phyloP scores from a whole-genome alignment of 495 filamentous ascomycete genomes.

The Melanomma pulvis-pyrius region DNA sequence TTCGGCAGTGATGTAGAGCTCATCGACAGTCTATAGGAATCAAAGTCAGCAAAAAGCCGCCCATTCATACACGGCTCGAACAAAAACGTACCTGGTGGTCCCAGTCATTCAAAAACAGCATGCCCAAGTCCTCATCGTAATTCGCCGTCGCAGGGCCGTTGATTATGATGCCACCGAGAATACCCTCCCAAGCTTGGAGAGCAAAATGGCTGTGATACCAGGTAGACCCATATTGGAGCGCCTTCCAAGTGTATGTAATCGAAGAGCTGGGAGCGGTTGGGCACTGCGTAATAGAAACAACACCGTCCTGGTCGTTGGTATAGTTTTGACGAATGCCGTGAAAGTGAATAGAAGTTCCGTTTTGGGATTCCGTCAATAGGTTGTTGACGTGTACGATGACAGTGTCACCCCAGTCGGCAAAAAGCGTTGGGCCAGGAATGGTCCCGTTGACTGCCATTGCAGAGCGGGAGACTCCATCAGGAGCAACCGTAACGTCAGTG shows the following conservation, averaged over 20 bases:
- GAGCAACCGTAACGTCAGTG: constrained; percentile 51
- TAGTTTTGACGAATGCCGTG: constrained; percentile 55
- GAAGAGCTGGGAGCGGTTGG: constrained; percentile 46
- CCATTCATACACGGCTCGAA: not conserved
- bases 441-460: constrained; percentile 40
- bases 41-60: constrained; percentile 1
- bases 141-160: constrained; percentile 53
- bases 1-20: constrained; percentile 44
- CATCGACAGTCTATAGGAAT: constrained; percentile 41
- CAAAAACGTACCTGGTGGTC: constrained; percentile 37
- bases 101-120: constrained; percentile 56
- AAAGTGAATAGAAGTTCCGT: constrained; percentile 47
- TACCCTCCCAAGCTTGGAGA: constrained; percentile 47
- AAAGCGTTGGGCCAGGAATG: constrained; percentile 37
- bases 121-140: constrained; percentile 57
- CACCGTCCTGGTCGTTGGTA: constrained; percentile 53
- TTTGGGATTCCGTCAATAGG: constrained; percentile 39
- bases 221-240: constrained; percentile 41
- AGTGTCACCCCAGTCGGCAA: constrained; percentile 40
- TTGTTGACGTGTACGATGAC: constrained; percentile 40
- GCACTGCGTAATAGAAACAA: constrained; percentile 51
- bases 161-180: constrained; percentile 48
- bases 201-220: constrained; percentile 49
- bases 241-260: constrained; percentile 43
- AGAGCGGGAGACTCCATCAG: constrained; percentile 52